Conservation (phyloP, 2,329 filamentous ascomycete species). For the Botrytis squamosa region DNA sequence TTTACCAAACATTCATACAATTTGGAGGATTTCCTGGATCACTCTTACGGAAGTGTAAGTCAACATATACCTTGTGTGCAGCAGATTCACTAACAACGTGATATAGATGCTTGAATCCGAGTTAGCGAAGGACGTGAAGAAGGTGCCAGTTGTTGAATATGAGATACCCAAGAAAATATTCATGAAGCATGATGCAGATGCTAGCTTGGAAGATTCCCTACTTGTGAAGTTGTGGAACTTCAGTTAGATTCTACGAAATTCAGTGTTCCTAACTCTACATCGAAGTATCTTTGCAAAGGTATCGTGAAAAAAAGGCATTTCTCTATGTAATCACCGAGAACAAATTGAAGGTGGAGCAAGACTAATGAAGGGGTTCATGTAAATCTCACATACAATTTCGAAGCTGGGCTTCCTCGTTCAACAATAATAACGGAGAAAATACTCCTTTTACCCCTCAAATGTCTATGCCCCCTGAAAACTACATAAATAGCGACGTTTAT, state of each 20-base stretch:
- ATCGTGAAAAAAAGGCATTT: slow-evolving; percentile 12
- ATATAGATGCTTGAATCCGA: slow-evolving; percentile 77
- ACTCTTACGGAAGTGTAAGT: slow-evolving; percentile 80
- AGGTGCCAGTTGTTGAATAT: slow-evolving; percentile 84
- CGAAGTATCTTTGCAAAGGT: neutral
- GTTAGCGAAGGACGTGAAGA: slow-evolving; percentile 78
- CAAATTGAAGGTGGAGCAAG: slow-evolving; percentile 22
- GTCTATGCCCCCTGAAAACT: neutral
- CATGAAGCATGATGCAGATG: slow-evolving; percentile 47
- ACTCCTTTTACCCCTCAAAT: neutral
- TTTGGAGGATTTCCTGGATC: slow-evolving; percentile 95
- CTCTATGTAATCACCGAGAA: slow-evolving; percentile 19
- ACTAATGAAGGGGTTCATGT: slow-evolving; percentile 10
- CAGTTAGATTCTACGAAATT: slow-evolving; percentile 22
- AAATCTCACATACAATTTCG: slow-evolving; percentile 5
- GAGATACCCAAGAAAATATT: slow-evolving; percentile 67
- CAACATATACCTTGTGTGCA: neutral
- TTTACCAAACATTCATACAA: slow-evolving; percentile 96
- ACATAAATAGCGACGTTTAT: neutral
- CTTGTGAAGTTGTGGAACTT: slow-evolving; percentile 64
- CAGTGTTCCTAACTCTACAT: slow-evolving; percentile 1
- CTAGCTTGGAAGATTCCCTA: slow-evolving; percentile 52
- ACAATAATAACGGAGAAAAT: neutral
- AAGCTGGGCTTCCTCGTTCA: slow-evolving; percentile 3
- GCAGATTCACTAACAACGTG: slow-evolving; percentile 39